Conservation (phyloP, 1,139 yeast genomes). For the Candida sanyaensis region DNA sequence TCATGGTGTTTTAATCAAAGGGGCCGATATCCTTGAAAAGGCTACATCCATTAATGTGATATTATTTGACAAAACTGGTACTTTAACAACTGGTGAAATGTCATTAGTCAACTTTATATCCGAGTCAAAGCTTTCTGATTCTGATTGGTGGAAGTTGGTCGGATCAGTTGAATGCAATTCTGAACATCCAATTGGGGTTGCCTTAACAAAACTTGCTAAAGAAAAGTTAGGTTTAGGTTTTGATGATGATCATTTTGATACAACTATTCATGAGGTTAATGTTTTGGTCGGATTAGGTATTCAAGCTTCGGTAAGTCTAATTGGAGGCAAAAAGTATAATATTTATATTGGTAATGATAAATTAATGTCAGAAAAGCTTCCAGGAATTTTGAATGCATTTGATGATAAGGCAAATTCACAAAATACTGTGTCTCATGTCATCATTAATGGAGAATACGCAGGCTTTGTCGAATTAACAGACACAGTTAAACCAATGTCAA, state of each 20-base stretch:
- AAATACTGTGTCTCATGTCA: conserved; percentile 41
- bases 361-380: conserved; percentile 34
- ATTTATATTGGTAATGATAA: conserved; percentile 62
- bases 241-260: conserved; percentile 36
- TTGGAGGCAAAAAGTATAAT: conserved; percentile 18
- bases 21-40: conserved; percentile 85
- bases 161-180: conserved; percentile 68
- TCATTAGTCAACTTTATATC: conserved; percentile 34
- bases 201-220: conserved; percentile 48
- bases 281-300: conserved; percentile 76
- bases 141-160: conserved; percentile 58
- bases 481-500: conserved; percentile 67
- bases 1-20: conserved; percentile 88
- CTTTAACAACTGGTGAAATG: conserved; percentile 87
- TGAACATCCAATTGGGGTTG: conserved; percentile 88
- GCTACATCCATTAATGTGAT: conserved; percentile 67
- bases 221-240: conserved; percentile 27
- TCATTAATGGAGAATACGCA: conserved; percentile 55
- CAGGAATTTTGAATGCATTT: conserved; percentile 5
- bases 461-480: conserved; percentile 75
- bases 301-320: conserved; percentile 40
- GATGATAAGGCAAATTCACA: conserved; percentile 18
- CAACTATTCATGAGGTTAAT: conserved; percentile 40
- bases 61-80: conserved; percentile 94
- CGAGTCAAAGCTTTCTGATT: conserved; percentile 14